These are phyloP conservation scores for Serendipita sp. DNA, from an alignment of 768 basidiomycete species.

Conservation along the genomic window DNA sequence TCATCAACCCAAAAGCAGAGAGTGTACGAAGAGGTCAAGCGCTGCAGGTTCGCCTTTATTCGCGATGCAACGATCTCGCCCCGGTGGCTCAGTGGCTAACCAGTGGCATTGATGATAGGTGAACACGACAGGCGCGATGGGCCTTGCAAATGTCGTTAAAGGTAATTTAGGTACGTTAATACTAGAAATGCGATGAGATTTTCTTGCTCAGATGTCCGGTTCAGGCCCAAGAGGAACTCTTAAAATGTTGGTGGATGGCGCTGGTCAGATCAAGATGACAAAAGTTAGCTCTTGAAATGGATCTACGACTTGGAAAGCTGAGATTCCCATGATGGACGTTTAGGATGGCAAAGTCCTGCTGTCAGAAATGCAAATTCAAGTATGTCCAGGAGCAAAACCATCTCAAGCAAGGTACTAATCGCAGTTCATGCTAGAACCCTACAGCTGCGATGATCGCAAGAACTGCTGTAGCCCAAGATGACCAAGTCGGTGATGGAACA, in stretches of 20 bases:
- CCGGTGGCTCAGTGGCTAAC: not conserved
- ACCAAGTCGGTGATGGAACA: conserved; percentile 98
- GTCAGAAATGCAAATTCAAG: conserved; percentile 94
- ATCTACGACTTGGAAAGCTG: not conserved
- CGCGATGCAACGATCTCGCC: not conserved
- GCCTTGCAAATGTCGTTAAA: conserved; percentile 92
- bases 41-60: conserved; percentile 51
- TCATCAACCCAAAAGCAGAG: conserved; percentile 94
- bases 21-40: conserved; percentile 80
- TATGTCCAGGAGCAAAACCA: conserved; percentile 10
- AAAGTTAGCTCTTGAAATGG: conserved; percentile 30
- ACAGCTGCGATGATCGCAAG: conserved; percentile 98
- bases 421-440: conserved; percentile 42
- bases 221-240: conserved; percentile 89
- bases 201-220: not conserved
- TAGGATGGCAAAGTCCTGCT: conserved; percentile 90
- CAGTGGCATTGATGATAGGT: conserved; percentile 34
- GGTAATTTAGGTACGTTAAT: conserved; percentile 68
- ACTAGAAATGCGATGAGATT: not conserved
- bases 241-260: conserved; percentile 98
- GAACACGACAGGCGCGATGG: conserved; percentile 88
- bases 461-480: conserved; percentile 96
- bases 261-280: conserved; percentile 99
- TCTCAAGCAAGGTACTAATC: not conserved
- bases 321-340: not conserved